Evolutionary conservation across 2,329 filamentous ascomycete species (phyloP).

Genomic region (Penicillium palitans): DNA sequence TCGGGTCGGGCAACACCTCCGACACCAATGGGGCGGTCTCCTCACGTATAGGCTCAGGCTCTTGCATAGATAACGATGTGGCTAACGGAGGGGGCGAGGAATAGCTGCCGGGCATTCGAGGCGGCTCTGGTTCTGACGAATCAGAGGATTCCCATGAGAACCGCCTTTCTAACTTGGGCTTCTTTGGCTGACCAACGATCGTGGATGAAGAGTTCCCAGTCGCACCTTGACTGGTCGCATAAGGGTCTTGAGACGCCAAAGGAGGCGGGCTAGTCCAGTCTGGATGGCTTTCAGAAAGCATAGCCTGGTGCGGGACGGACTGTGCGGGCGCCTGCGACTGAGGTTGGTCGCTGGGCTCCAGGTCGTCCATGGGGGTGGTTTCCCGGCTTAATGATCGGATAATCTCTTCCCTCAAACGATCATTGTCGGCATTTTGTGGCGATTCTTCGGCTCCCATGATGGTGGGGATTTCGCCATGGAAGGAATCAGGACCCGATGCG

Average conservation of each 20-base stretch:
- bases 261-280: conserved; percentile 14
- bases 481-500: conserved; percentile 18
- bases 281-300: conserved; percentile 20
- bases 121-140: conserved; percentile 16
- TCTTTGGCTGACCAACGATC: conserved; percentile 15
- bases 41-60: conserved; percentile 20
- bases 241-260: conserved; percentile 19
- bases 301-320: conserved; percentile 34
- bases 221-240: conserved; percentile 8
- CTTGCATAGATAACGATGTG: conserved; percentile 22
- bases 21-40: conserved; percentile 7
- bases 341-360: conserved; percentile 25
- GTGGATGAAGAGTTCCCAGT: conserved; percentile 7
- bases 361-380: conserved; percentile 33
- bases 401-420: conserved; percentile 50
- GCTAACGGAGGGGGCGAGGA: conserved; percentile 15
- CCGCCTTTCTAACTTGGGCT: conserved; percentile 37
- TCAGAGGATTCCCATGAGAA: conserved; percentile 48
- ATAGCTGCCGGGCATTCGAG: conserved; percentile 17
- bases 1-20: conserved; percentile 9
- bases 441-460: conserved; percentile 39
- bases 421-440: conserved; percentile 44
- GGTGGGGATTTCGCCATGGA: conserved; percentile 31
- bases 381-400: conserved; percentile 49
- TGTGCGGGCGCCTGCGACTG: conserved; percentile 26